Evolutionary conservation across 768 basidiomycete genomes (phyloP), one percentile per base, ranked within the genome.

Genomic region (Lanmaoa rubissima): DNA sequence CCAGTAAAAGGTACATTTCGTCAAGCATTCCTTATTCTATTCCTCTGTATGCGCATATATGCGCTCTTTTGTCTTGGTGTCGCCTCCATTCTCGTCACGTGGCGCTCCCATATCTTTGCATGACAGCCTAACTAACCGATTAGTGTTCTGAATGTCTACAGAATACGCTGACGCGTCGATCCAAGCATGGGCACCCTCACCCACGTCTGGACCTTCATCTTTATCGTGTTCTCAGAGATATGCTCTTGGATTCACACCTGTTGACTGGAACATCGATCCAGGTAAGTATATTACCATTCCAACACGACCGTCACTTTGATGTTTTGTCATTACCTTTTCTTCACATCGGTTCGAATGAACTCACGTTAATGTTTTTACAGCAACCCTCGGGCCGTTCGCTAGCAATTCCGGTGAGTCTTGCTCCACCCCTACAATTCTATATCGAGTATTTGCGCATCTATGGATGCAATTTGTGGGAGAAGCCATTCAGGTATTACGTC

Each of bases 131-230:
- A 59, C 35, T 42, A 2, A 62, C 35, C 4, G 4, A 53, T n/a
- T 4, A 4, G 21, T 11, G 5, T 35, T 48, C 42, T 16, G 28
- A 46, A 48, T 39, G 7, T 54, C 13, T 35, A 40, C 51, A 70
- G 68, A 53, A 32, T 57, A 57, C 19, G 46, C 43, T 14, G 55
- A 60, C 12, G 48, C 21, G 2, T 64, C 61, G 14, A 57, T 49
- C 14, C 66, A 66, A 49, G 56, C 57, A 24, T 54, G n/a, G 36
- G 21, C 24, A 13, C 36, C 55, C 35, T 45, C 47, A 9, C 16
- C 48, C 24, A 5, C 35, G 0, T 44, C 40, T 31, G 41, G 44
- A 19, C 6, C 38, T 4, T 50, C 54, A 7, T 51, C 36, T 47
- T 16, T 49, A 11, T 34, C 38, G 3, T 1, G n/a, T n/a, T 28